phyloP scores from a whole-genome alignment of 495 filamentous ascomycete species.

The Cudoniella acicularis region DNA sequence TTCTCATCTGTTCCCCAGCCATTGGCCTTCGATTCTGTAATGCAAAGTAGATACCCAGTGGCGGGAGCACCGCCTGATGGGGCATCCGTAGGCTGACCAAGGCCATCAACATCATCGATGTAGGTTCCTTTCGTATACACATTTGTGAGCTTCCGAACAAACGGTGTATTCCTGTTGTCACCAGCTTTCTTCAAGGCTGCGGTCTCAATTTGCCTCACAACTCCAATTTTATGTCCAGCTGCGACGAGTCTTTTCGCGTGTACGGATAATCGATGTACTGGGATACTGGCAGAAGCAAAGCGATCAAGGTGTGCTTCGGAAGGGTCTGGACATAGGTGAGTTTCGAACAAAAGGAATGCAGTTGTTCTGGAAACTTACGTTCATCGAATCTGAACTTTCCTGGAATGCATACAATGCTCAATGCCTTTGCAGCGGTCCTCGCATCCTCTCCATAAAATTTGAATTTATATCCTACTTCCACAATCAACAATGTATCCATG shows the following conservation, averaged over 20 bases:
- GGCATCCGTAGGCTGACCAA: conserved; percentile 52
- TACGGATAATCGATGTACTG: conserved; percentile 85
- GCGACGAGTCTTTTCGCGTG: conserved; percentile 92
- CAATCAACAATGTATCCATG: conserved; percentile 81
- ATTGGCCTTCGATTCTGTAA: conserved; percentile 84
- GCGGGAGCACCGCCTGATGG: conserved; percentile 55
- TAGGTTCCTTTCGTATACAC: conserved; percentile 98
- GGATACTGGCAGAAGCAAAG: conserved; percentile 95
- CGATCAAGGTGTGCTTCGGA: conserved; percentile 91
- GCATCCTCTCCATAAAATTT: conserved; percentile 98
- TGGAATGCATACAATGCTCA: conserved; percentile 95
- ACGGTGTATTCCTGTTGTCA: conserved; percentile 91
- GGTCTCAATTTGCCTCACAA: conserved; percentile 95
- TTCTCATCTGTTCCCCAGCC: conserved; percentile 90
- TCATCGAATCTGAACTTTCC: conserved; percentile 95
- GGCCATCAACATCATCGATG: conserved; percentile 86
- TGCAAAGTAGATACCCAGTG: conserved; percentile 87
- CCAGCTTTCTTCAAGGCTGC: conserved; percentile 96
- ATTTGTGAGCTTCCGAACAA: conserved; percentile 89
- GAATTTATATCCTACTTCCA: conserved; percentile 98
- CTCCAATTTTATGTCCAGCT: conserved; percentile 92
- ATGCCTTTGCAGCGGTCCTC: conserved; percentile 79
- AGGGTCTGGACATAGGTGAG: conserved; percentile 46
- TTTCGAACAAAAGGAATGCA: not conserved
- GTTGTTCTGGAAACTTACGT: conserved; percentile 43